Base-by-base conservation (phyloP, 2,329 filamentous ascomycete genomes). In the Curvularia eragrostidis region DNA sequence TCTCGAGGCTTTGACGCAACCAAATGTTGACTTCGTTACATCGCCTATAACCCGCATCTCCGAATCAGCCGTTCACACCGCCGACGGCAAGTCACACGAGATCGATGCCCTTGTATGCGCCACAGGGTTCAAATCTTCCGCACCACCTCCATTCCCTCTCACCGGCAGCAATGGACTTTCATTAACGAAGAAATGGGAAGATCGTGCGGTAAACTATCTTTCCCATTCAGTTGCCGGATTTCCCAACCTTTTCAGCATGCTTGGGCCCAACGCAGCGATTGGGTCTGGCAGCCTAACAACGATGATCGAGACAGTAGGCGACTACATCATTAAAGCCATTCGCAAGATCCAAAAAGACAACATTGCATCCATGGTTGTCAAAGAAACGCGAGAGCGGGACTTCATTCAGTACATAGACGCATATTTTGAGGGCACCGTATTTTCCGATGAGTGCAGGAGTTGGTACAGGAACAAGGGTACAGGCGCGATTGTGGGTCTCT, bases 41-140 rank as follows among this genome's bases (percentile, higher is more conserved):
- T 61, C 63, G 0, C 61, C 67, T 5, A 77, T 81, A 52, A 72
- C 70, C 13, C 54, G 49, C 13, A 77, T 81, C 56, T 72, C 73
- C 5, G 62, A 70, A 7, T 65, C 66, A 2, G 78, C 79, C 10
- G 64, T 81, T 9, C 71, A 76, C 10, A 81, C 79, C 0, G 61
- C 66, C n/a, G 79, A 81, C 56, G 78, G 76, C 30, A 63, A 63
- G 8, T 59, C 72, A 6, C 72, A 79, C 54, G 68, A 72, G 21
- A 71, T 81, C 23, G 80, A 82, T 57, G 74, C 75, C 10, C 67
- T 82, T 21, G 76, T 82, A 56, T 81, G 78, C 61, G 79, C 79
- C 9, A 81, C 79, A 2, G 80, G 79, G 34, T 81, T 80, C 70
- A 71, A 80, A 61, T 61, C 74, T 26, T 71, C 69, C 18, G 66